Percentiles rank a stretch among this genome's conserved stretches.
Conservation (phyloP, 768 basidiomycete genomes). For the Melanogaster broomeanus region DNA sequence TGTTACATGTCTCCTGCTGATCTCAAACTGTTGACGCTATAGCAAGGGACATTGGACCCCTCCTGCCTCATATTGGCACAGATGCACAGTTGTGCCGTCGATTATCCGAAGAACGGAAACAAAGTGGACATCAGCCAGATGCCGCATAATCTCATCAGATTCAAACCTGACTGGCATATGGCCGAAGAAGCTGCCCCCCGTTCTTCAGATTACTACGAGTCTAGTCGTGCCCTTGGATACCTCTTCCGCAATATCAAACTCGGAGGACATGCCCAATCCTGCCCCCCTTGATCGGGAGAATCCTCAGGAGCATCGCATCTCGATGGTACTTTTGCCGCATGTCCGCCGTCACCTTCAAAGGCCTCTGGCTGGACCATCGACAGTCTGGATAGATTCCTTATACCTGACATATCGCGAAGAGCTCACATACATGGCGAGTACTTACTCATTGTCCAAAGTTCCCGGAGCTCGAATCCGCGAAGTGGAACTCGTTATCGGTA, state of each 20-base stretch:
- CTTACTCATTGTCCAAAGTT: constrained; percentile 62
- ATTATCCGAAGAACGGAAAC: constrained; percentile 78
- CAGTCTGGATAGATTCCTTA: constrained; percentile 15
- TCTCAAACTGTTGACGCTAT: constrained; percentile 2
- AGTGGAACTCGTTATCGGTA: constrained; percentile 74
- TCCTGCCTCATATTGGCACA: constrained; percentile 59
- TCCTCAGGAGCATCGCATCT: constrained; percentile 36
- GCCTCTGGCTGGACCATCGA: not conserved
- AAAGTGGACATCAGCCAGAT: constrained; percentile 56
- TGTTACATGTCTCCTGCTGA: not conserved
- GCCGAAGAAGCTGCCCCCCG: constrained; percentile 56
- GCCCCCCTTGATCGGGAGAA: constrained; percentile 5
- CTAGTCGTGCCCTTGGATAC: constrained; percentile 67
- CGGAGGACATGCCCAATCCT: constrained; percentile 31
- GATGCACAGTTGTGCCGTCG: constrained; percentile 66
- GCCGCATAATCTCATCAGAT: constrained; percentile 58
- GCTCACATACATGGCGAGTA: constrained; percentile 67
- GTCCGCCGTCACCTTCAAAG: constrained; percentile 23
- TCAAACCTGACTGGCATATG: constrained; percentile 81
- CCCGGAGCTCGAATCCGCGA: constrained; percentile 61
- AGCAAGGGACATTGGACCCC: constrained; percentile 64
- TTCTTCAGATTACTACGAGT: constrained; percentile 69
- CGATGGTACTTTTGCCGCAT: constrained; percentile 13
- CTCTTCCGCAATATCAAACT: constrained; percentile 66
- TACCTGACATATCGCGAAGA: constrained; percentile 55